phyloP scores from a whole-genome alignment of 805 yeast species.

The Saccharomycopsis malanga region DNA sequence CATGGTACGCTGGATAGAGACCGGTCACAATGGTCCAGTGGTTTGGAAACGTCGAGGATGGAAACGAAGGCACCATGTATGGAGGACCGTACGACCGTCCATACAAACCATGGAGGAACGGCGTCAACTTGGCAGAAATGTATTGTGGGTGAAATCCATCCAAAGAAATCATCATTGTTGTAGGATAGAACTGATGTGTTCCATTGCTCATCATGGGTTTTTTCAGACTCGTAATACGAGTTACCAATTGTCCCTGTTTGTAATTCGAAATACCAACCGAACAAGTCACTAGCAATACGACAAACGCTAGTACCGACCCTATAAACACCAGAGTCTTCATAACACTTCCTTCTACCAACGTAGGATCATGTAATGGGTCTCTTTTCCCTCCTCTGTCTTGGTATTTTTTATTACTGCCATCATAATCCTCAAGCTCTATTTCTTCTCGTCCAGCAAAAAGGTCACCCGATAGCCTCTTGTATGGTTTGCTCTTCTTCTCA shows the following conservation, averaged over 20 bases:
- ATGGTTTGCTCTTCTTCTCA: too few species aligned
- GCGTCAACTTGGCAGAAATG: slow-evolving; percentile 58
- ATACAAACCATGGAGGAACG: slow-evolving; percentile 56
- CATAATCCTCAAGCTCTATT: too few species aligned
- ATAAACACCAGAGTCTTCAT: slow-evolving; percentile 1
- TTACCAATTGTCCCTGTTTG: slow-evolving; percentile 5
- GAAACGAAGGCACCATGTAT: slow-evolving; percentile 80
- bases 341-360: too few species aligned
- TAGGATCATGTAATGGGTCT: not conserved
- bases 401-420: slow-evolving; percentile 23
- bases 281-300: slow-evolving; percentile 4
- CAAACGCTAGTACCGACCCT: not conserved
- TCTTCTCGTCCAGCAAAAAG: too few species aligned
- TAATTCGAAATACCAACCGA: slow-evolving; percentile 15
- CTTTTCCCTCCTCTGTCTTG: slow-evolving; percentile 21
- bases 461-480: too few species aligned
- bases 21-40: slow-evolving; percentile 93
- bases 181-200: slow-evolving; percentile 63
- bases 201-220: slow-evolving; percentile 43
- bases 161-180: slow-evolving; percentile 72
- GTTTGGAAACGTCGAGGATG: slow-evolving; percentile 84
- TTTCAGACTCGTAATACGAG: not conserved
- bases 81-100: slow-evolving; percentile 58
- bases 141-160: slow-evolving; percentile 93
- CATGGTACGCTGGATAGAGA: slow-evolving; percentile 73